These are phyloP conservation scores for Parietaria judaica DNA, from an alignment of 306 rosid genomes.

Conservation along the genomic window DNA sequence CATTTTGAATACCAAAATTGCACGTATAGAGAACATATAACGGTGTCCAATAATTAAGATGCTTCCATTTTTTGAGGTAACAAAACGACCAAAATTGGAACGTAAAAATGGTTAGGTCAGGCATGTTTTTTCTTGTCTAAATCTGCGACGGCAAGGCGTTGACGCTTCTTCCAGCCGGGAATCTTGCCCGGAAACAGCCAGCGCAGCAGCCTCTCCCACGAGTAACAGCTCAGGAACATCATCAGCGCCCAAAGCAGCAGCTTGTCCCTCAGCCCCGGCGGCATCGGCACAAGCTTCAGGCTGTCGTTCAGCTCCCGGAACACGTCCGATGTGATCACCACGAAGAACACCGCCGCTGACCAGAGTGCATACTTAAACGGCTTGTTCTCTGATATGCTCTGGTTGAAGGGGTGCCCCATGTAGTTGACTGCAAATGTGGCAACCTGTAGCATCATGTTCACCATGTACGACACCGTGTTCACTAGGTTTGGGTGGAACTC, in stretches of 20 bases:
- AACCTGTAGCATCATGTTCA: constrained; percentile 98
- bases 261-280: constrained; percentile 71
- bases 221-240: constrained; percentile 71
- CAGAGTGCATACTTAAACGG: constrained; percentile 73
- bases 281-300: constrained; percentile 91
- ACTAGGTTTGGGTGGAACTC: constrained; percentile 91
- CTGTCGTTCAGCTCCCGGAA: constrained; percentile 74
- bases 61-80: too few relatives aligned
- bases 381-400: constrained; percentile 82
- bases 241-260: constrained; percentile 76
- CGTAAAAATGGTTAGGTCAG: constrained; percentile 13
- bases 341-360: constrained; percentile 69
- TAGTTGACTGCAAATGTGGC: constrained; percentile 99
- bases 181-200: constrained; percentile 91
- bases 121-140: constrained; percentile 58
- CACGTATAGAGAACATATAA: too few relatives aligned
- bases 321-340: constrained; percentile 76
- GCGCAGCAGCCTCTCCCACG: constrained; percentile 83
- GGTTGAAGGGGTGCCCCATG: constrained; percentile 99
- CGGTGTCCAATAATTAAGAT: too few relatives aligned
- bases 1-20: too few relatives aligned
- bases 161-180: constrained; percentile 86
- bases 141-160: constrained; percentile 49
- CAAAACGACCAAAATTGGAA: too few relatives aligned
- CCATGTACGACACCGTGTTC: constrained; percentile 97